These are phyloP conservation scores for Keithomyces neogunnii DNA, from an alignment of 2,329 filamentous ascomycete genomes.

Conservation along the genomic window DNA sequence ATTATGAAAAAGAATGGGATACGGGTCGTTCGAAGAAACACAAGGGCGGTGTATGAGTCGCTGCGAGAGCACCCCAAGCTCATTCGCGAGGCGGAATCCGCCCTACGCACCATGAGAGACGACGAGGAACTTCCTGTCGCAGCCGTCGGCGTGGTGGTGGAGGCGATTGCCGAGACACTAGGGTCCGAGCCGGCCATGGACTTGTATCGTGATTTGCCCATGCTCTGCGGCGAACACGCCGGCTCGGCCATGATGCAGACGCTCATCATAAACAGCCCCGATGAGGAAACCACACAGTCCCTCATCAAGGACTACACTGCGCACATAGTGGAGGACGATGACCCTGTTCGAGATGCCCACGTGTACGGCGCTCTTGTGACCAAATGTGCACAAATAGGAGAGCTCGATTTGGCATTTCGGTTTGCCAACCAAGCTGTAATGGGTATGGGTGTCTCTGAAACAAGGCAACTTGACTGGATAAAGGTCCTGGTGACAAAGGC, in stretches of 20 bases:
- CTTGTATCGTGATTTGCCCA: slow-evolving; percentile 21
- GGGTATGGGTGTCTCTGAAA: not conserved
- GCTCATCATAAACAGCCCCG: slow-evolving; percentile 21
- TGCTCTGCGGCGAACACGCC: slow-evolving; percentile 20
- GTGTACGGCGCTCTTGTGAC: slow-evolving; percentile 19
- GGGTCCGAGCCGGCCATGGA: slow-evolving; percentile 23
- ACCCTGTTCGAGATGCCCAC: slow-evolving; percentile 7
- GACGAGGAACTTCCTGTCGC: slow-evolving; percentile 27
- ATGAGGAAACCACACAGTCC: slow-evolving; percentile 14
- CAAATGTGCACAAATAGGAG: slow-evolving; percentile 18
- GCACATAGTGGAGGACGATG: slow-evolving; percentile 10
- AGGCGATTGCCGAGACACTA: slow-evolving; percentile 20
- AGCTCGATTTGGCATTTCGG: slow-evolving; percentile 26
- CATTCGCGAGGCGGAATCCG: slow-evolving; percentile 42
- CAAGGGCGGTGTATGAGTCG: slow-evolving; percentile 51
- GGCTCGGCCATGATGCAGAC: slow-evolving; percentile 18
- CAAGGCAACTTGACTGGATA: slow-evolving; percentile 17
- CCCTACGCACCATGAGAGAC: slow-evolving; percentile 44
- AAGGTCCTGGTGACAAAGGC: slow-evolving; percentile 18
- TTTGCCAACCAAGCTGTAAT: slow-evolving; percentile 15
- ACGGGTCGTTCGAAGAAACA: slow-evolving; percentile 50
- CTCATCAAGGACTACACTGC: slow-evolving; percentile 23
- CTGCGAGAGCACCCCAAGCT: slow-evolving; percentile 40
- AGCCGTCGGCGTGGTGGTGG: slow-evolving; percentile 24
- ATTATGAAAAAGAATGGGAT: slow-evolving; percentile 56